A percentile compares a stretch with the other conserved stretches of the same genome.
Evolutionary conservation across 345 rosid genomes (phyloP).

Genomic region (Populus tremula): DNA sequence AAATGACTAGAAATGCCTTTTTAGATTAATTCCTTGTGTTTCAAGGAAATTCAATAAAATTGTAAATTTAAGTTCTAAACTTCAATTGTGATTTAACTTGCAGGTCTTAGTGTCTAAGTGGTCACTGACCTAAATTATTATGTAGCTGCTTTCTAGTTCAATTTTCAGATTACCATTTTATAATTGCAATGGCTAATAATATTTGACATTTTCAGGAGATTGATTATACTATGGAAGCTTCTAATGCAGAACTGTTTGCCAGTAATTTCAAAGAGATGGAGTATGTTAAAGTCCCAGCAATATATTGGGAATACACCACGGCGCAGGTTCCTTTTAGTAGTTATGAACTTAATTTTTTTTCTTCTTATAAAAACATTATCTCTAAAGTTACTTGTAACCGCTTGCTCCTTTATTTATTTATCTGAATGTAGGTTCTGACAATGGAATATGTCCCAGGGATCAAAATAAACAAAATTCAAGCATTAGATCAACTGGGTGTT

Average conservation of each 20-base stretch:
- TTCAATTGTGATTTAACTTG: neutral
- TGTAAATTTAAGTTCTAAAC: neutral
- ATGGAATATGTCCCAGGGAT: constrained; percentile 99
- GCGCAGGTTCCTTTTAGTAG: constrained; percentile 58
- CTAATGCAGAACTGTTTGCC: constrained; percentile 90
- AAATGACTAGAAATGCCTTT: neutral
- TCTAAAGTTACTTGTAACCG: neutral
- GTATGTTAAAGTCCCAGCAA: constrained; percentile 83
- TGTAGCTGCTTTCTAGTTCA: neutral
- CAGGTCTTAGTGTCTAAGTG: neutral
- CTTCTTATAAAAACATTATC: neutral
- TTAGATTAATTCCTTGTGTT: neutral
- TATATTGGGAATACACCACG: constrained; percentile 83
- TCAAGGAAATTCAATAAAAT: neutral
- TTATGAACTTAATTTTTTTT: neutral
- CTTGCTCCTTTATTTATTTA: constrained; percentile 5
- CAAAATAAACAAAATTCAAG: constrained; percentile 86
- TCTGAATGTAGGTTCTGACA: constrained; percentile 64
- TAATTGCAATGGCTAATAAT: constrained; percentile 14
- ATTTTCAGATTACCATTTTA: neutral
- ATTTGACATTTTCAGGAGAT: constrained; percentile 60
- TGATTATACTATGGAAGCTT: constrained; percentile 96
- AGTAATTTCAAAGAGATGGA: constrained; percentile 75
- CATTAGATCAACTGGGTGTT: constrained; percentile 87
- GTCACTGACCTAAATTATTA: neutral